Conservation (phyloP, 1,284 basidiomycete genomes). For the Termitomyces sp. region DNA sequence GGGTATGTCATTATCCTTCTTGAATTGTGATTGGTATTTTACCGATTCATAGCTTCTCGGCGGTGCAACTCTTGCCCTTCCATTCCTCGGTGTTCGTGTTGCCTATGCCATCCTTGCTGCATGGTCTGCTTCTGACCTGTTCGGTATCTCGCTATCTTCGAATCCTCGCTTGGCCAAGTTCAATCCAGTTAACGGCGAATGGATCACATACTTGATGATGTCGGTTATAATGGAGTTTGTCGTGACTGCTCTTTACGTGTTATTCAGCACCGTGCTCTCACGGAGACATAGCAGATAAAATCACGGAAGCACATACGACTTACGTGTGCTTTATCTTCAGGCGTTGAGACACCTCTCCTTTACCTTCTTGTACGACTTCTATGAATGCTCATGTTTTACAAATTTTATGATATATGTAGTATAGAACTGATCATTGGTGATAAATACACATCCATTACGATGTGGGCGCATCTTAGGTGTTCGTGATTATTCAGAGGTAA, state of each 20-base stretch:
- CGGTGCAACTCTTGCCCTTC: constrained; percentile 48
- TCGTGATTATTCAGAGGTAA: background rate
- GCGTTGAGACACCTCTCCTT: background rate
- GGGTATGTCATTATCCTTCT: constrained; percentile 24
- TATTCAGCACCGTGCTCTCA: constrained; percentile 36
- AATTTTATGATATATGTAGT: constrained; percentile 3
- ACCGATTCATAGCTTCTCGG: constrained; percentile 38
- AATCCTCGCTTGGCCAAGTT: constrained; percentile 44
- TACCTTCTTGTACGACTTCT: constrained; percentile 7
- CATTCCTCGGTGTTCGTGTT: constrained; percentile 53
- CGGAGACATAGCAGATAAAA: constrained; percentile 23
- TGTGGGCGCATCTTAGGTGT: too few relatives aligned
- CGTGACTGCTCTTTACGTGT: constrained; percentile 42
- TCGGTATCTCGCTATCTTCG: constrained; percentile 29
- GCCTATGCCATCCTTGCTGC: constrained; percentile 49
- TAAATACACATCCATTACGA: background rate
- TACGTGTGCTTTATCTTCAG: constrained; percentile 1
- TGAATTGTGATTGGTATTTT: constrained; percentile 7
- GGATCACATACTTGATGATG: constrained; percentile 51
- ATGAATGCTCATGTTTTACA: constrained; percentile 4
- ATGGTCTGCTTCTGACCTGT: constrained; percentile 46
- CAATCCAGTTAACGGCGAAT: constrained; percentile 48
- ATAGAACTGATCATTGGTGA: background rate
- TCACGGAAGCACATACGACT: background rate
- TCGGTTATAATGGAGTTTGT: constrained; percentile 53